A percentile compares a stretch with the other conserved stretches of the same genome.
Evolutionary conservation across 2,329 filamentous ascomycete species (phyloP).

Genomic region (Pseudogymnoascus sp.): DNA sequence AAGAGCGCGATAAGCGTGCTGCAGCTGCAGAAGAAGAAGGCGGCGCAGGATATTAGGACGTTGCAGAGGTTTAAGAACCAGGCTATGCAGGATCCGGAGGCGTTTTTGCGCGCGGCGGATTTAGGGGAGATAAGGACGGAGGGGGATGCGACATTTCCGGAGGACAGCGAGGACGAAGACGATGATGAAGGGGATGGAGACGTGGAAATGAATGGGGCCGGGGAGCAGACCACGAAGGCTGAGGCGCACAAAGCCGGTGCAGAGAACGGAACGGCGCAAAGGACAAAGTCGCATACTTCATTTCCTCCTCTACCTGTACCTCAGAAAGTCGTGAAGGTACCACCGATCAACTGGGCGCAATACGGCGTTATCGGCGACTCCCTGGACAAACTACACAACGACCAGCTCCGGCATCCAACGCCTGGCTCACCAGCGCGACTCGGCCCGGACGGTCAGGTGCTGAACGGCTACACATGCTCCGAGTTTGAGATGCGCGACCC

Average conservation of each 20-base stretch:
- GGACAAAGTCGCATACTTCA: neutral
- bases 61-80: constrained; percentile 62
- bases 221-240: neutral
- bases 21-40: constrained; percentile 75
- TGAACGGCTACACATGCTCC: neutral
- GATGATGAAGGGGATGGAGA: constrained; percentile 24
- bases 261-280: neutral
- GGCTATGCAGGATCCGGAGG: constrained; percentile 61
- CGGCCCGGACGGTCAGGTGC: constrained; percentile 5
- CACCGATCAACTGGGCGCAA: constrained; percentile 88
- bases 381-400: constrained; percentile 74
- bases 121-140: constrained; percentile 46
- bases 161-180: constrained; percentile 21
- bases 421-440: constrained; percentile 43
- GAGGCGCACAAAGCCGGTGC: neutral
- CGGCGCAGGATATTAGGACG: constrained; percentile 62
- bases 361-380: constrained; percentile 84
- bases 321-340: constrained; percentile 77
- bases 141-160: constrained; percentile 18
- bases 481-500: neutral
- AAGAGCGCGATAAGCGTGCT: constrained; percentile 78
- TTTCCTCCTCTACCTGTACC: constrained; percentile 51
- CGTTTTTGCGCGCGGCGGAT: constrained; percentile 61
- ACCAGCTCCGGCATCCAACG: constrained; percentile 61
- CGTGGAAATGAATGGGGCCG: constrained; percentile 7